A percentile compares a stretch with the other conserved stretches of the same genome.
Evolutionary conservation across 345 rosid genomes (phyloP).

Genomic region (Tarenaya hassleriana): DNA sequence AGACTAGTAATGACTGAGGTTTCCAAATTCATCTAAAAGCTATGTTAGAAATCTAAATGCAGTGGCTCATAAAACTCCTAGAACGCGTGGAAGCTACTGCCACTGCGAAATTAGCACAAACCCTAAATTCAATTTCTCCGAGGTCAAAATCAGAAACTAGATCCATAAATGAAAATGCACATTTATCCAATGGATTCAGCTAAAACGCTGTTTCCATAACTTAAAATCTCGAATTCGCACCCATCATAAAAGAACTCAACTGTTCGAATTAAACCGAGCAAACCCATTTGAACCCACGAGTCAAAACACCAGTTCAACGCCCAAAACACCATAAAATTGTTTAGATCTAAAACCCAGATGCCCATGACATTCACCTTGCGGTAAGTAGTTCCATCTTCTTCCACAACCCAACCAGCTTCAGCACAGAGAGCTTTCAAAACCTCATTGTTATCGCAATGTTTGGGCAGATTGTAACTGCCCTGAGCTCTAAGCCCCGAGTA

Average conservation of each 20-base stretch:
- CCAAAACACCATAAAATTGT: not conserved
- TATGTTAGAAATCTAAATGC: not conserved
- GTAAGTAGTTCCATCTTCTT: constrained; percentile 90
- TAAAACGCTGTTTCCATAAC: not conserved
- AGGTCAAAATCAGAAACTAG: constrained; percentile 1
- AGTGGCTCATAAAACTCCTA: not conserved
- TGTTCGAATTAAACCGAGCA: not conserved
- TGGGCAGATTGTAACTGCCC: constrained; percentile 80
- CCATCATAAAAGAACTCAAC: not conserved
- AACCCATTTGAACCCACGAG: not conserved
- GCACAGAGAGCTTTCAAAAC: constrained; percentile 83
- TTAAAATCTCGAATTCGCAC: not conserved
- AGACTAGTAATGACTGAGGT: not conserved
- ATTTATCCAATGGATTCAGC: not conserved
- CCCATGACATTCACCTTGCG: constrained; percentile 50
- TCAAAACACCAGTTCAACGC: not conserved
- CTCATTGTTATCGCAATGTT: constrained; percentile 92
- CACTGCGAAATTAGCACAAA: not conserved
- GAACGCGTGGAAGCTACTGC: not conserved
- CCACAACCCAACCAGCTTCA: constrained; percentile 97
- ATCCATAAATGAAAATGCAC: constrained; percentile 13
- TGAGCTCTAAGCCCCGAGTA: constrained; percentile 83
- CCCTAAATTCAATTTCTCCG: not conserved
- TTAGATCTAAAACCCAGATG: constrained; percentile 14
- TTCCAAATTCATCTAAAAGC: not conserved